Base-by-base conservation (phyloP, 2,329 filamentous ascomycete species). In the Cladophialophora bantiana region DNA sequence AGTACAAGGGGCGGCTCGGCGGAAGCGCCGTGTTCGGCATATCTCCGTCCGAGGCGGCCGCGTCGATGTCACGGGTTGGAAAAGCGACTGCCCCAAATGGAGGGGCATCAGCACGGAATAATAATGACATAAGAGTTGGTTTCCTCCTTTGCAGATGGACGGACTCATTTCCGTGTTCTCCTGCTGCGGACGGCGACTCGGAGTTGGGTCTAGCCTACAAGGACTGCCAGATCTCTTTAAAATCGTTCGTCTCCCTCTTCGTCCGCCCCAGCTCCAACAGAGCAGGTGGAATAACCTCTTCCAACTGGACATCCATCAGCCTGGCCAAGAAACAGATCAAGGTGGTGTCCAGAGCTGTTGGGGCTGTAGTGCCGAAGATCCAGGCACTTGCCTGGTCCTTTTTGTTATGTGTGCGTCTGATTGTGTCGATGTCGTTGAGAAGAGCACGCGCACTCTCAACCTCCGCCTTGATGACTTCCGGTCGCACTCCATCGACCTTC, bases 321-420 rank as follows among this genome's bases (percentile, higher is more conserved):
- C 59, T 56, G 20, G 26, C 36, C 18, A 62, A 10, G 18, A 61
- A 40, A 53, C 45, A 53, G 5, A 61, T 13, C 58, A 61, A 53
- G 9, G 58, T 61, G 6, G 58, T 61, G 45, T 61, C 58, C 42
- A 61, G 34, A 34, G 58, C 58, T 9, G 58, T 61, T n/a, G 58
- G 45, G 2, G 32, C 58, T 10, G 32, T 12, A 13, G 58, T 61
- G 7, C 58, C 58, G 15, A 61, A 61, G 18, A 61, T 32, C 58
- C 58, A 61, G 9, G 34, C 59, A 42, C 20, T 50, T 12, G 31
- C 36, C 35, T 32, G 20, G 2, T 48, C 32, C 18, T 35, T 13
- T 10, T 15, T 32, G 45, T 53, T 61, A 20, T 36, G 48, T 34
- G 32, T 2, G 3, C 34, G 38, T 34, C 59, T 34, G 26, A 34